Evolutionary conservation across 352 stramenopile genomes (phyloP), one percentile per base, ranked within the genome.

Genomic region (Pythium sukuiense): DNA sequence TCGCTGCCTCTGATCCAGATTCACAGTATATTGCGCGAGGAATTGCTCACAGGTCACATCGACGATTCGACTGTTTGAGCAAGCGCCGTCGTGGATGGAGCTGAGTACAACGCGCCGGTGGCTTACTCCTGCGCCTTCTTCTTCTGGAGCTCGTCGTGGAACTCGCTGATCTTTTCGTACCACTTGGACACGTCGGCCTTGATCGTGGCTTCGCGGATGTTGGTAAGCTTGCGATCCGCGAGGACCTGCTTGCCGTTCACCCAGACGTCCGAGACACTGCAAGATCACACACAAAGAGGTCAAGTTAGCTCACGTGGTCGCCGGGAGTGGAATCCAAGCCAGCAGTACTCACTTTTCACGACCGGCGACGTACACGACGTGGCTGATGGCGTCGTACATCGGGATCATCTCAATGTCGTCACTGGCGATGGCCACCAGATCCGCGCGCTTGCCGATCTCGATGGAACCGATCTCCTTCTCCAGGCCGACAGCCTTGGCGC

Each of bases 261-360:
- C 88, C 87, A 97, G 24, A 96, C 89, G 69, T 97, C 89, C 68
- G 87, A 95, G 20, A 97, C 90, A 54, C 75, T 81, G 32, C n/a
- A 72, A 46, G 69, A 0, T 12, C 43, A 69, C 33, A 63, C 43
- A 58, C 16, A 29, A 59, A 61, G n/a, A 71, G 14, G 9, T 18
- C 14, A 26, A 49, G 33, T 46, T 16, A 60, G 53, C 30, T 3
- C 11, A 35, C 29, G 52, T 32, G 13, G 54, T 55, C 37, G 50
- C 35, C 12, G 48, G 48, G 32, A 16, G 4, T 12, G 50, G 48
- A 59, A n/a, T 48, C 11, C 58, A 32, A 24, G 61, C 20, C 56
- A 37, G 6, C 13, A 46, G 1, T 12, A 78, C 74, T 37, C 72
- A 85, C 77, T 96, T 80, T 63, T 95, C 81, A 9, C 87, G 79